phyloP scores from a whole-genome alignment of 1,284 basidiomycete species.

The Leucoagaricus sp. region DNA sequence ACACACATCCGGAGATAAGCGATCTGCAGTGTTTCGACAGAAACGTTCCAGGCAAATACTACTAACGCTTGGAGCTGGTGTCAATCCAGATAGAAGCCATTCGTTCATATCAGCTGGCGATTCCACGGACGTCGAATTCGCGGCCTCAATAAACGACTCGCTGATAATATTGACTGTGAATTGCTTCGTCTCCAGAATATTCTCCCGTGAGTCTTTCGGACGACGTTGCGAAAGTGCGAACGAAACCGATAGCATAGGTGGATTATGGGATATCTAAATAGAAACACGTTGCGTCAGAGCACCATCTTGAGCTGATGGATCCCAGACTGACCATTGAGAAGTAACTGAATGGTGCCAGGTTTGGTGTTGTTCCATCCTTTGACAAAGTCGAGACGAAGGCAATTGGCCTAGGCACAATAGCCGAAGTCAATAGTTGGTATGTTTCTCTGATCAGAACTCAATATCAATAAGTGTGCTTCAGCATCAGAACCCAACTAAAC shows the following conservation, averaged over 20 bases:
- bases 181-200: slow-evolving; percentile 66
- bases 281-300: slow-evolving; percentile 9
- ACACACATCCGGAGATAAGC: slow-evolving; percentile 10
- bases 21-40: not conserved
- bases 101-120: slow-evolving; percentile 67
- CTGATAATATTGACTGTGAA: slow-evolving; percentile 81
- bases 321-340: slow-evolving; percentile 55
- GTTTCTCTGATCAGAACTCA: slow-evolving; percentile 41
- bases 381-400: slow-evolving; percentile 72
- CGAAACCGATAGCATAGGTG: slow-evolving; percentile 67
- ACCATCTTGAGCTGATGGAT: not conserved
- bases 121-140: slow-evolving; percentile 70
- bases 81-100: slow-evolving; percentile 76
- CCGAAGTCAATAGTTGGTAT: slow-evolving; percentile 65
- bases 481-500: not conserved
- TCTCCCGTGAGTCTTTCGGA: slow-evolving; percentile 67
- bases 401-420: slow-evolving; percentile 72
- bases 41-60: slow-evolving; percentile 28
- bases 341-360: slow-evolving; percentile 71
- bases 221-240: slow-evolving; percentile 44
- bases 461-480: not conserved
- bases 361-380: slow-evolving; percentile 53
- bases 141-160: slow-evolving; percentile 73
- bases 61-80: slow-evolving; percentile 59
- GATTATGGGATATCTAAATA: slow-evolving; percentile 58